These are phyloP conservation scores for Phaffia australis DNA, from an alignment of 768 basidiomycete genomes.

Conservation along the genomic window DNA sequence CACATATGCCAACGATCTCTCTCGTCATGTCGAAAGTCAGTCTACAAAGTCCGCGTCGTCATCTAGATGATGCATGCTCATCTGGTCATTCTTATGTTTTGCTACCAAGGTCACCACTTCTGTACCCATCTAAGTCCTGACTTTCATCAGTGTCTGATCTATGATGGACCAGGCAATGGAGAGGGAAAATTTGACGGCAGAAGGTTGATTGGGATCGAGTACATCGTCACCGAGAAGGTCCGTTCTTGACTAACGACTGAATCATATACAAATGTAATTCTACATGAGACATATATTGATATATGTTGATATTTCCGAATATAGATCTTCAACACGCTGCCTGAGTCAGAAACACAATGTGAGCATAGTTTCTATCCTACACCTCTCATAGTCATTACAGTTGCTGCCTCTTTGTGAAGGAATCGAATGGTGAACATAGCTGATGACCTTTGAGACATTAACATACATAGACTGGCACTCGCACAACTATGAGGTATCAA, in stretches of 20 bases:
- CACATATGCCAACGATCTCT: too few species aligned
- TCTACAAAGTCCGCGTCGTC: too few species aligned
- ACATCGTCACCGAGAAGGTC: constrained; percentile 5
- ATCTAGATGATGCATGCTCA: too few species aligned
- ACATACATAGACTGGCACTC: constrained; percentile 1
- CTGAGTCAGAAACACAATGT: constrained; percentile 10
- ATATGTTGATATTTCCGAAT: not conserved
- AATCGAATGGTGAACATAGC: too few species aligned
- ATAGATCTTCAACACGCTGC: constrained; percentile 8
- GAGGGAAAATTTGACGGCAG: not conserved
- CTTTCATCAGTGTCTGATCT: constrained; percentile 6
- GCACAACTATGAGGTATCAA: constrained; percentile 4
- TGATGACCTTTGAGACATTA: not conserved
- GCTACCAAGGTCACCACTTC: constrained; percentile 37
- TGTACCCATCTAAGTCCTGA: not conserved
- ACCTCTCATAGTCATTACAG: not conserved
- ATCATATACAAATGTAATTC: not conserved
- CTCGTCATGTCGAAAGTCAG: too few species aligned
- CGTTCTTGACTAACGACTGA: not conserved
- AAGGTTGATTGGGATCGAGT: constrained; percentile 8
- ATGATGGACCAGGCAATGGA: constrained; percentile 5
- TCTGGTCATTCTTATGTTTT: too few species aligned
- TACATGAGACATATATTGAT: not conserved
- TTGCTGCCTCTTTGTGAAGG: too few species aligned
- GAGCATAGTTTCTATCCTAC: not conserved